Conservation (phyloP, 345 rosid genomes). For the Salix viminalis region DNA sequence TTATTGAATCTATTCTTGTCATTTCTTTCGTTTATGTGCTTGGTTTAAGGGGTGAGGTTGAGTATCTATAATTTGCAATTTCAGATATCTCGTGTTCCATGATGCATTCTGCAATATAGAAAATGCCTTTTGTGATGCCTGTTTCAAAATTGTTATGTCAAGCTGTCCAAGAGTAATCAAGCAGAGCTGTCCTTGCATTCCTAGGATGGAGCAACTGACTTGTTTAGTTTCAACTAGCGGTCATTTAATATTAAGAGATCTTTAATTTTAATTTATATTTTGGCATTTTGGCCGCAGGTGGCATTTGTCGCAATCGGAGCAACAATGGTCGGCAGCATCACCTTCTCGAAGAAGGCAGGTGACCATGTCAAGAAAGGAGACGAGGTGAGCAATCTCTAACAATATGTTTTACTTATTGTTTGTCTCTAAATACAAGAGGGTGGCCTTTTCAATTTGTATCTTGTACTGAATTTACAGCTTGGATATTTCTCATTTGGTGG, state of each 20-base stretch:
- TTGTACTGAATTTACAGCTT: constrained; percentile 38
- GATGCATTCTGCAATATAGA: neutral
- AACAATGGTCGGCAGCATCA: constrained; percentile 94
- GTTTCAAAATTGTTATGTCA: neutral
- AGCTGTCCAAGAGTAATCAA: neutral
- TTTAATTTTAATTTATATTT: neutral
- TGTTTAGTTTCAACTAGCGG: neutral
- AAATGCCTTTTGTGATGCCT: neutral
- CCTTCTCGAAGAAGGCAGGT: constrained; percentile 53
- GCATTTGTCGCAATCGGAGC: constrained; percentile 96
- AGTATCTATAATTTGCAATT: too few relatives aligned
- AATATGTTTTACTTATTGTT: neutral
- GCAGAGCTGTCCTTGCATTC: neutral
- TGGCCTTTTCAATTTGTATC: neutral
- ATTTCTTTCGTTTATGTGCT: neutral
- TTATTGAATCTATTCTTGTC: neutral
- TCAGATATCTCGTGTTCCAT: too few relatives aligned
- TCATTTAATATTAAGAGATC: neutral
- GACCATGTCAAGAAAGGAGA: constrained; percentile 77
- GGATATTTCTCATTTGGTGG: constrained; percentile 96
- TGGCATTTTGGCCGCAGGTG: constrained; percentile 42
- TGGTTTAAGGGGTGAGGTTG: neutral
- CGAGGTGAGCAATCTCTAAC: constrained; percentile 42
- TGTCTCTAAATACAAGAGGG: neutral
- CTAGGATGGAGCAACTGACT: neutral